Conservation (phyloP, 1,284 basidiomycete species). For the Taiwanofungus camphoratus region DNA sequence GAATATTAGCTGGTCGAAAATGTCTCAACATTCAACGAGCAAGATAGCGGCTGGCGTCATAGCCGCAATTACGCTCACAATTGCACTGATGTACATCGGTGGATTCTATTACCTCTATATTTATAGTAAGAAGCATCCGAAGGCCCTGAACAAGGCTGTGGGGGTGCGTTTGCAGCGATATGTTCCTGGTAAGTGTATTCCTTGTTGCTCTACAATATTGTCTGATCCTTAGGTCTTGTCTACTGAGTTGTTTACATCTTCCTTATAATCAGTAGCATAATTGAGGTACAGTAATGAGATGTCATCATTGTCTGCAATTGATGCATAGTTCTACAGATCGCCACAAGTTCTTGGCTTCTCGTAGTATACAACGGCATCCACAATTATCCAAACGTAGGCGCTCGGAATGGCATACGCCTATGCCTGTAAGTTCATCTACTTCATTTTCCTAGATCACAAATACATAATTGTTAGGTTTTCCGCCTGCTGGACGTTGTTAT, state of each 20-base stretch:
- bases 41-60: conserved; percentile 25
- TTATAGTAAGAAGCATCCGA: conserved; percentile 37
- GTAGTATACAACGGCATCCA: conserved; percentile 44
- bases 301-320: not conserved
- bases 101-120: conserved; percentile 42
- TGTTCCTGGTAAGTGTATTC: conserved; percentile 39
- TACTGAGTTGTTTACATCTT: conserved; percentile 49
- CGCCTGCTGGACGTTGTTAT: conserved; percentile 51
- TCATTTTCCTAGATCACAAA: not conserved
- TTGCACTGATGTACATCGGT: conserved; percentile 44
- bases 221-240: conserved; percentile 1
- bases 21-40: no score
- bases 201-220: conserved; percentile 2
- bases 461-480: conserved; percentile 35
- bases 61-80: conserved; percentile 38
- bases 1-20: no score
- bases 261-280: conserved; percentile 40
- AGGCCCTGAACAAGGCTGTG: conserved; percentile 42
- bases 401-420: conserved; percentile 36
- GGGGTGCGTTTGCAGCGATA: conserved; percentile 39
- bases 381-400: conserved; percentile 40
- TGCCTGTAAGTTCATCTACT: conserved; percentile 37
- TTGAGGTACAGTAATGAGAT: conserved; percentile 32
- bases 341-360: conserved; percentile 48
- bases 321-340: conserved; percentile 33